phyloP scores from a whole-genome alignment of 2,329 filamentous ascomycete genomes.

The Pseudogymnoascus sp. region DNA sequence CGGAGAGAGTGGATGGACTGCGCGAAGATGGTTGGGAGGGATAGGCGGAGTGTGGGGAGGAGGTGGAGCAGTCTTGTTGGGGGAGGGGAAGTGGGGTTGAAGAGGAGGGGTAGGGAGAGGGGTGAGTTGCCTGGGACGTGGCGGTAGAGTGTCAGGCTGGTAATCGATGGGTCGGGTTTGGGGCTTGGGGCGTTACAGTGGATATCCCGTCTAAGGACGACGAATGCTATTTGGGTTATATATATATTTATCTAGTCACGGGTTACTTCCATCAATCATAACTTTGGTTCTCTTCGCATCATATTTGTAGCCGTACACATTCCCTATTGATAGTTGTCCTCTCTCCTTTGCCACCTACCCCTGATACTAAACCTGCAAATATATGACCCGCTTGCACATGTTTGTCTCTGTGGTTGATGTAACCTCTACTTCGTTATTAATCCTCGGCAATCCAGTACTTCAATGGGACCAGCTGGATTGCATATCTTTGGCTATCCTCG shows the following conservation, averaged over 20 bases:
- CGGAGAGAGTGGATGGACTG: constrained; percentile 64
- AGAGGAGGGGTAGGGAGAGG: constrained; percentile 39
- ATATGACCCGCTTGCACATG: too few species aligned
- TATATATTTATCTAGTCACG: constrained; percentile 1
- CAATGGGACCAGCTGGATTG: neutral
- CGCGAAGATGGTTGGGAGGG: constrained; percentile 55
- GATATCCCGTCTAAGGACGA: constrained; percentile 7
- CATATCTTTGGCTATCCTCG: neutral
- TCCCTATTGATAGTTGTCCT: neutral
- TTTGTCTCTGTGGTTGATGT: too few species aligned
- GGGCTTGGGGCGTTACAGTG: neutral
- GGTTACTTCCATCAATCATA: constrained; percentile 6
- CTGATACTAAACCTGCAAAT: too few species aligned
- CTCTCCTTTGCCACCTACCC: neutral
- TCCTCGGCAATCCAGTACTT: neutral
- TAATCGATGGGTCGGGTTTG: neutral
- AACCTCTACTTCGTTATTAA: neutral
- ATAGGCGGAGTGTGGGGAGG: constrained; percentile 49
- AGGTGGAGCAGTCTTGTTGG: constrained; percentile 59
- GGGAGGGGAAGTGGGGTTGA: constrained; percentile 54
- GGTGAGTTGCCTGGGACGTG: constrained; percentile 49
- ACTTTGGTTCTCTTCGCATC: neutral
- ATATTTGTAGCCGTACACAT: neutral
- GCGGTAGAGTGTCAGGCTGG: constrained; percentile 32
- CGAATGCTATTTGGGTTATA: constrained; percentile 5